A percentile compares a stretch with the other conserved stretches of the same genome.
Evolutionary conservation across 345 rosid genomes (phyloP).

Genomic region (Microthlaspi erraticum): DNA sequence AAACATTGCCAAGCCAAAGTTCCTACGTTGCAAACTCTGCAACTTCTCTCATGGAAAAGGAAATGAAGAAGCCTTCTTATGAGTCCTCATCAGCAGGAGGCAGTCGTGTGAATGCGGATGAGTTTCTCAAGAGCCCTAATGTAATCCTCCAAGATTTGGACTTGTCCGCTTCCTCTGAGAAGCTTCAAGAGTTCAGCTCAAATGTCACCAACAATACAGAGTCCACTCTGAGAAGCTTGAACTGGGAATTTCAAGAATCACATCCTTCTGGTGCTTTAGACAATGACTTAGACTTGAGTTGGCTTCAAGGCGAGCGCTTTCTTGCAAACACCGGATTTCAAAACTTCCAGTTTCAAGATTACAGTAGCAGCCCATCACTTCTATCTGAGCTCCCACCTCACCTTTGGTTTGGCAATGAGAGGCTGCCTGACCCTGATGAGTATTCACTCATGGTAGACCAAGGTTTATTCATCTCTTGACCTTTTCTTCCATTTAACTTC

Average conservation of each 20-base stretch:
- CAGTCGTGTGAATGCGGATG: conserved; percentile 33
- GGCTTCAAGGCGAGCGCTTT: conserved; percentile 58
- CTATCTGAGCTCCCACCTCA: conserved; percentile 57
- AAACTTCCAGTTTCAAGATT: conserved; percentile 51
- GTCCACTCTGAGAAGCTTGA: conserved; percentile 46
- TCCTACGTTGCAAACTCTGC: conserved; percentile 36
- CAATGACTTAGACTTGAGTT: conserved; percentile 56
- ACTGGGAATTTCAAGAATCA: conserved; percentile 51
- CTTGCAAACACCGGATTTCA: conserved; percentile 59
- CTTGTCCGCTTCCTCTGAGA: conserved; percentile 46
- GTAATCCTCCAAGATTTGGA: conserved; percentile 31
- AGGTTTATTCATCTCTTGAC: conserved; percentile 71
- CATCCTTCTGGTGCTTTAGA: conserved; percentile 41
- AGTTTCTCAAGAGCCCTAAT: conserved; percentile 43
- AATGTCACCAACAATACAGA: conserved; percentile 48
- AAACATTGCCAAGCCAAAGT: conserved; percentile 45
- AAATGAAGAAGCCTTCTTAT: conserved; percentile 52
- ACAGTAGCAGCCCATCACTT: conserved; percentile 37
- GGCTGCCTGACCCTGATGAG: conserved; percentile 62
- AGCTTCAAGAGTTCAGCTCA: conserved; percentile 49
- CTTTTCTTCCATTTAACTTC: conserved; percentile 41
- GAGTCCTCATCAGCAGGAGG: conserved; percentile 46
- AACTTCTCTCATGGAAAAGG: conserved; percentile 41
- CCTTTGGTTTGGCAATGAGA: conserved; percentile 67
- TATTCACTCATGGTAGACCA: conserved; percentile 57